Conservation (phyloP, 108 stramenopile genomes). For the Stephanodiscus minutulus region DNA sequence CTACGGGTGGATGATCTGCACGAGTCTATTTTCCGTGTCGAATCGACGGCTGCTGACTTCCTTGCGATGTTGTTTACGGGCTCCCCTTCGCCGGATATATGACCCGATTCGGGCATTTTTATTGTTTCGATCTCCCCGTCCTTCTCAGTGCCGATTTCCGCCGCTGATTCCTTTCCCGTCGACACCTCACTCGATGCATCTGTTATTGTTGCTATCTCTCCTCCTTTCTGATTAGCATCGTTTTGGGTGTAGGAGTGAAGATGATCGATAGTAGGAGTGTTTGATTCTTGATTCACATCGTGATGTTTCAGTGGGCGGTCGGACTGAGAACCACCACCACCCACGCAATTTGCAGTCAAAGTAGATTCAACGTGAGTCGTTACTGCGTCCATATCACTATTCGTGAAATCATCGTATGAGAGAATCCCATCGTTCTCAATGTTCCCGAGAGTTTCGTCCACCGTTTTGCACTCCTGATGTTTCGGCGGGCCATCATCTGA, state of each 20-base stretch:
- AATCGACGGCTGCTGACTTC: background rate
- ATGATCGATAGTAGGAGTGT: background rate
- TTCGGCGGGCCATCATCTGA: background rate
- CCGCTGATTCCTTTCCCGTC: background rate
- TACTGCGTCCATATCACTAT: background rate
- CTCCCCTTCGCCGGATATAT: background rate
- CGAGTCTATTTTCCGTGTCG: slow-evolving; percentile 4
- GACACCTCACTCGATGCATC: background rate
- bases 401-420: background rate
- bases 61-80: background rate
- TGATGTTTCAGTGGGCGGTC: background rate
- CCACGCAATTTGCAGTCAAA: background rate
- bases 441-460: background rate
- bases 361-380: background rate
- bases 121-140: background rate
- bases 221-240: background rate
- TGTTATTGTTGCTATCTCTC: background rate
- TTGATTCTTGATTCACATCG: background rate
- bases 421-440: background rate
- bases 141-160: background rate
- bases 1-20: slow-evolving; percentile 15
- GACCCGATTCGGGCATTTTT: background rate
- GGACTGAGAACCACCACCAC: background rate
- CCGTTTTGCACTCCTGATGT: background rate
- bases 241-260: background rate